Base-by-base conservation (phyloP, 2,329 filamentous ascomycete genomes). In the Ceratocystis lukuohia region DNA sequence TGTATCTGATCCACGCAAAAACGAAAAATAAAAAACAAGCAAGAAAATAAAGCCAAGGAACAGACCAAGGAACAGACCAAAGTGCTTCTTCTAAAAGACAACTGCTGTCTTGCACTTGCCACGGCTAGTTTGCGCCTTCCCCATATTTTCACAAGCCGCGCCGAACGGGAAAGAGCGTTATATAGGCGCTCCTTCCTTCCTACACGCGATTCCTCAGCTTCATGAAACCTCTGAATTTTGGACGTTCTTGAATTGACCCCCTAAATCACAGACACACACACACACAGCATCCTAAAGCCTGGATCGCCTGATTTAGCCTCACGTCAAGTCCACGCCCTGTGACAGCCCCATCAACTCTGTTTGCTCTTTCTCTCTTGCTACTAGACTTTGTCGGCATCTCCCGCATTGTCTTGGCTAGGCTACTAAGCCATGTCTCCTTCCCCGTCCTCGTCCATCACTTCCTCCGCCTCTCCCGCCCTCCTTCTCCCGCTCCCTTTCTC, bases 391-490 rank as follows among this genome's bases (percentile, higher is more conserved):
- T 10, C n/a, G 17, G 33, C 33, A 3, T 41, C 30, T 41, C 30
- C n/a, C 8, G 33, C 59, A 62, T 12, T 17, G 5, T 30, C 59
- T 12, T 62, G 28, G 6, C 46, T 41, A 12, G 37, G 10, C 46
- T 22, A n/a, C 61, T 28, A 25, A 17, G n/a, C 64, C 64, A 45
- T 61, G 44, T 33, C 64, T 46, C 64, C 45, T 3, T 37, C 62
- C 12, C 10, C 41, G 41, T 63, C 37, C 37, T 5, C 61, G n/a
- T 63, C 61, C 22, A 63, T 63, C 61, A 57, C 53, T 25, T 63
- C 41, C 10, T 30, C 45, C 22, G 45, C 45, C 41, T 46, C 41
- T 48, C 41, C 45, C 25, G 53, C 53, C 30, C 53, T 57, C 10
- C 45, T 50, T 22, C 41, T 25, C 41, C 64, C 20, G 22, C 33